These are phyloP conservation scores for Fusarium sp. DNA, from an alignment of 2,329 filamentous ascomycete genomes.

Conservation along the genomic window DNA sequence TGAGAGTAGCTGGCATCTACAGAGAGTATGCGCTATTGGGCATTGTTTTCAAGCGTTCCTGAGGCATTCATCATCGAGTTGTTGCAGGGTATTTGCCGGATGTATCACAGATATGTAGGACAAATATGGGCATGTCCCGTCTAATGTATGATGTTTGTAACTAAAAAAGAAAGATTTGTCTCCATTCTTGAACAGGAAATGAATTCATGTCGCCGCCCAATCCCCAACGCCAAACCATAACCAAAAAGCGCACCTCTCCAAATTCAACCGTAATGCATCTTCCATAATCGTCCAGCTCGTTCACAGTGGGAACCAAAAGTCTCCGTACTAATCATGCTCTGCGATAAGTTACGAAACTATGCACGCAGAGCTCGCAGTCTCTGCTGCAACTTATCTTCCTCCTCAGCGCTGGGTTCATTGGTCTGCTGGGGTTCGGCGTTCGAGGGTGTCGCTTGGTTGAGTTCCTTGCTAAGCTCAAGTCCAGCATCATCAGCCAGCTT, in stretches of 20 bases:
- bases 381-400: conserved; percentile 81
- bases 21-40: background rate
- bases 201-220: conserved; percentile 37
- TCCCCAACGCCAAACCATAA: conserved; percentile 46
- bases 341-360: conserved; percentile 45
- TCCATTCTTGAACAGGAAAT: conserved; percentile 23
- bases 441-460: conserved; percentile 69
- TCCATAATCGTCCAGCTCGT: background rate
- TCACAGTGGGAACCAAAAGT: background rate
- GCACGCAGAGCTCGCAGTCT: conserved; percentile 68
- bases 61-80: background rate
- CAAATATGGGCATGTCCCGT: conserved; percentile 5
- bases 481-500: conserved; percentile 91
- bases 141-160: conserved; percentile 27
- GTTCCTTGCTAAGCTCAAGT: conserved; percentile 82
- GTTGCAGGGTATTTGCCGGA: background rate
- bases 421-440: conserved; percentile 71
- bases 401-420: conserved; percentile 78
- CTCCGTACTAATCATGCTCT: background rate
- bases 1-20: conserved; percentile 8
- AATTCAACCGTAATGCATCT: conserved; percentile 13
- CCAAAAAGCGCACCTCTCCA: conserved; percentile 25
- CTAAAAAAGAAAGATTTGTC: conserved; percentile 18
- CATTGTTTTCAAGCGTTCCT: background rate
- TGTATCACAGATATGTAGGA: background rate